Conservation (phyloP, 805 yeast species). For the Saccharomycopsis sp. region DNA sequence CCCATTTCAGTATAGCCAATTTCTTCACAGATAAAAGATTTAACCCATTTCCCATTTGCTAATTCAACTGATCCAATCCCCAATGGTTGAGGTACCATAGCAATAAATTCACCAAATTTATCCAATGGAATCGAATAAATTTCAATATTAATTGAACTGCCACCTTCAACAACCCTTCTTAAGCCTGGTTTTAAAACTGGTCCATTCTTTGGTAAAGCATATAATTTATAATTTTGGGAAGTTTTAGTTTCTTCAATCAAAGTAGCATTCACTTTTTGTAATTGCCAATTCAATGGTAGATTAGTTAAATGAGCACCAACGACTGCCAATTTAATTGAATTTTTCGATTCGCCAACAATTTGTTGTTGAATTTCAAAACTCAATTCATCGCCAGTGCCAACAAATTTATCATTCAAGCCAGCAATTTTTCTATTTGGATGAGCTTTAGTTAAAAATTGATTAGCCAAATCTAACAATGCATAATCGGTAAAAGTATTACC, state of each 20-base stretch:
- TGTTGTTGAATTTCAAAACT: slow-evolving; percentile 37
- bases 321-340: slow-evolving; percentile 69
- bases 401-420: slow-evolving; percentile 18
- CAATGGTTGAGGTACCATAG: slow-evolving; percentile 89
- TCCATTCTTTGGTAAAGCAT: slow-evolving; percentile 65
- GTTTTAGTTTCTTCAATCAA: slow-evolving; percentile 63
- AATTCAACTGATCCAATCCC: slow-evolving; percentile 93
- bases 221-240: slow-evolving; percentile 62
- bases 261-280: slow-evolving; percentile 73
- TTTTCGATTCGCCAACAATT: slow-evolving; percentile 29
- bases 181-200: slow-evolving; percentile 89
- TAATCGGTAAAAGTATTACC: slow-evolving; percentile 81
- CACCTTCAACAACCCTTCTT: slow-evolving; percentile 46
- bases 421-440: slow-evolving; percentile 12
- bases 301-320: slow-evolving; percentile 95
- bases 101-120: slow-evolving; percentile 72
- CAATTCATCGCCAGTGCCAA: slow-evolving; percentile 40
- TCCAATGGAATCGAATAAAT: slow-evolving; percentile 76
- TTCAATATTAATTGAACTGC: slow-evolving; percentile 69
- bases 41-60: slow-evolving; percentile 73
- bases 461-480: slow-evolving; percentile 81
- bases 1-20: slow-evolving; percentile 68
- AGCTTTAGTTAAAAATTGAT: slow-evolving; percentile 49
- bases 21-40: slow-evolving; percentile 94
- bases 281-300: slow-evolving; percentile 89